These are phyloP conservation scores for Aspergillus olivimuriae DNA, from an alignment of 495 filamentous ascomycete genomes.

Conservation along the genomic window DNA sequence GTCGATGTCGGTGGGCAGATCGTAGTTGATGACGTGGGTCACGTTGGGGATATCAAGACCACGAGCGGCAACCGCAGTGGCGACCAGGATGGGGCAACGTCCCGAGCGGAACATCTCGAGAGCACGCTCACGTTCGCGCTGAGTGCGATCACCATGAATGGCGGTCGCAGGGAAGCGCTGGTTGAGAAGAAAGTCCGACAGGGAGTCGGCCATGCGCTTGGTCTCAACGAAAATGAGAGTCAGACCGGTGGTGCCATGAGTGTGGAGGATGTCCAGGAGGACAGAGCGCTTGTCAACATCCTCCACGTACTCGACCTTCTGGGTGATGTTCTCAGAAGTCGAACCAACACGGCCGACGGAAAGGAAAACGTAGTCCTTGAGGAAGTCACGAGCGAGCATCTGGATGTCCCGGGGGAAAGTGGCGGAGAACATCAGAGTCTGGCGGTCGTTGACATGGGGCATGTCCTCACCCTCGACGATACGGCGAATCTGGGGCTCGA, in stretches of 20 bases:
- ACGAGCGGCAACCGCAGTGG: conserved; percentile 95
- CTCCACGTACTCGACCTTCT: conserved; percentile 97
- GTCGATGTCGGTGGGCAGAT: conserved; percentile 96
- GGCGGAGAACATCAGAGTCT: conserved; percentile 99
- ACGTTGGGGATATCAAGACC: conserved; percentile 96
- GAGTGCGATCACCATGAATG: conserved; percentile 96
- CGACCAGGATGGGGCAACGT: conserved; percentile 91
- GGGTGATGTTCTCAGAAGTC: conserved; percentile 99
- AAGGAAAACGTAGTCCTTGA: conserved; percentile 97
- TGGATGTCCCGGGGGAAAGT: conserved; percentile 99
- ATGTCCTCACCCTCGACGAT: conserved; percentile 98
- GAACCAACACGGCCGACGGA: conserved; percentile 98
- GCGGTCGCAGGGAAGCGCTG: conserved; percentile 98
- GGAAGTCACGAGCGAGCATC: conserved; percentile 95
- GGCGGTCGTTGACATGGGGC: conserved; percentile 76
- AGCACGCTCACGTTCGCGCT: conserved; percentile 97
- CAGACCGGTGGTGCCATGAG: conserved; percentile 73
- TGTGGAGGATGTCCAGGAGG: conserved; percentile 93
- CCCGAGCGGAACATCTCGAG: conserved; percentile 95
- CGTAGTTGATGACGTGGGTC: conserved; percentile 98
- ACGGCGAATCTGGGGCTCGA: conserved; percentile 97
- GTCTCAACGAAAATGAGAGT: conserved; percentile 99
- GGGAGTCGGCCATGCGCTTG: conserved; percentile 97
- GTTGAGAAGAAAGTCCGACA: conserved; percentile 97
- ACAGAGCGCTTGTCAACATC: conserved; percentile 97